Base-by-base conservation (phyloP, 2,329 filamentous ascomycete genomes). In the Pseudocercospora pini-densiflorae region DNA sequence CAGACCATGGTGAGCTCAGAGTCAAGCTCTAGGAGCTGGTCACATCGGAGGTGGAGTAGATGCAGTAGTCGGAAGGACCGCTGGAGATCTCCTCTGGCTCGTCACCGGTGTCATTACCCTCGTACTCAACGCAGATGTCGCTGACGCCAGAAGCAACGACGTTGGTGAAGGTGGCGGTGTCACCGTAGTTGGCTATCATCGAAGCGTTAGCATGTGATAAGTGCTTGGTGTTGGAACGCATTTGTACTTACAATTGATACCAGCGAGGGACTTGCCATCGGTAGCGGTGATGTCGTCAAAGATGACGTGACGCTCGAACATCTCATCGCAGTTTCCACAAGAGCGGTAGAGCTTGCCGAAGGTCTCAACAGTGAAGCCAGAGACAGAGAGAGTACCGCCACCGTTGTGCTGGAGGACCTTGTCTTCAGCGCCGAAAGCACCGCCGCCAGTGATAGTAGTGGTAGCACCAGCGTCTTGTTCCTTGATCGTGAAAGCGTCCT, bases 301-400 rank as follows among this genome's bases (percentile, higher is more conserved):
- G 65, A 82, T 76, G 62, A 84, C 78, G 69, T 79, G 77, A 65
- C 83, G 80, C 40, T 78, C 75, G 63, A 79, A 78, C 61, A 79
- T 77, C 45, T 68, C 75, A 14, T 76, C 76, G 73, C 81, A 83
- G 77, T 85, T 85, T 57, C 83, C 84, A 72, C 83, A 86, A 65
- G 79, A 82, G 59, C 84, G 81, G 64, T 82, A 82, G 14, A 86
- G 74, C 70, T 85, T 86, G 55, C 83, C 84, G 49, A 81, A 81
- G 67, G 78, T 75, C 64, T 78, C 77, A 62, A 79, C 79, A 60
- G 78, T 79, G 73, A 81, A 85, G 70, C 63, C 65, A 54, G 66
- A 59, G 59, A 69, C 70, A n/a, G 60, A 68, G 62, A 81, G 76
- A 21, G 78, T 79, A 24, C 80, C 80, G 64, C 76, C 74, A 43